Evolutionary conservation across 225 moss, liverwort and hornwort species (phyloP), one percentile per base, ranked within the genome.

Genomic region (Marchantia polymorpha): DNA sequence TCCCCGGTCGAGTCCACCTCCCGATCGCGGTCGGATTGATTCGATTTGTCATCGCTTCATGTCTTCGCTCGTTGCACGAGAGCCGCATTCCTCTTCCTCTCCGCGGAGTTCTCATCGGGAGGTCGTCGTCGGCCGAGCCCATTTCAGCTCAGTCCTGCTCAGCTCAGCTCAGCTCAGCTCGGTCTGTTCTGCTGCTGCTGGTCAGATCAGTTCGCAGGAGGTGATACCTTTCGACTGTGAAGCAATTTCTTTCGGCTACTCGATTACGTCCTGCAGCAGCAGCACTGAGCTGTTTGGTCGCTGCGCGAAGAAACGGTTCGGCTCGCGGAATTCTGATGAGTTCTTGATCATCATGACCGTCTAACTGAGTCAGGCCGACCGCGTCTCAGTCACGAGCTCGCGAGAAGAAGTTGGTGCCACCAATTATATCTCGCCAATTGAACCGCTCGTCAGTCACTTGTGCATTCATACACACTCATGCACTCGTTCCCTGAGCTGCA

Each of bases 391-490:
- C 27, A 64, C 26, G n/a, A 64, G 64, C 27, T 23, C 26, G 64
- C 2, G 58, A 15, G 58, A 66, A 15, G 58, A 66, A 31, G 13
- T 27, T 14, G 14, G 14, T 25, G 20, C 47, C 49, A 1, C 39
- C 70, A 47, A 15, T 14, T 70, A 19, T 70, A 70, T 22, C 47
- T 19, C 70, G 70, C 10, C 48, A 70, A 47, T 70, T 17, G 22
- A 14, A 47, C 70, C 12, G 51, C n/a, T 50, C 12, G 51, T 25
- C 25, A 72, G 13, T n/a, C 13, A 72, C 52, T 23, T 23, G 22
- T 72, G 72, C 52, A 22, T 72, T 72, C 72, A 72, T 72, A 72
- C 72, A 48, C 72, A 8, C 69, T 69, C 69, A 20, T 72, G 9
- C 56, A 56, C 56, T 14, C n/a, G 4, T 52, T 11, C 72, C 22